Base-by-base conservation (phyloP, 148 eudicot species). In the Euryodendron excelsum region DNA sequence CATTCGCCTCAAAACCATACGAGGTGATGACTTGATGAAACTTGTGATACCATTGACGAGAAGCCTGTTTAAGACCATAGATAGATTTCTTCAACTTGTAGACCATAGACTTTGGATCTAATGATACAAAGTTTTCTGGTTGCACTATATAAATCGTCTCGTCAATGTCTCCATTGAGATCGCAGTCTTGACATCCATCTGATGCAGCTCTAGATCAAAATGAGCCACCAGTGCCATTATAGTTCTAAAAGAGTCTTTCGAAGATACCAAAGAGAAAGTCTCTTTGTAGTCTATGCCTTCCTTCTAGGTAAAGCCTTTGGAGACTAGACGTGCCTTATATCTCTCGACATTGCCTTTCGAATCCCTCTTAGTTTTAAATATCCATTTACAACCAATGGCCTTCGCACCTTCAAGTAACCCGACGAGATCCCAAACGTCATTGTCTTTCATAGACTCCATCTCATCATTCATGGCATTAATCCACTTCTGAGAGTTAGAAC, bases 301-400 rank as follows among this genome's bases (percentile, higher is more conserved):
- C 30, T 37, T 63, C 33, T 79, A 13, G 45, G 70, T 80, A 45
- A 63, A 80, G 5, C 45, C 48, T 18, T 80, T 53, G 2, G 60
- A 76, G 4, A 75, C 79, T 5, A 75, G 50, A 6, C 79, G 20
- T 6, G 75, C 50, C 20, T 69, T 81, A 18, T 28, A 61, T n/a
- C 76, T 30, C 23, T 76, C 70, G 9, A 76, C 20, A 5, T 69
- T 60, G 9, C 76, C 61, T 3, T 63, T 2, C 4, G 76, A 60
- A 21, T 58, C 71, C 37, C 52, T n/a, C 21, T 81, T 81, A 53
- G 76, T 81, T 30, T 81, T 80, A 25, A 50, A 76, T 2, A 68
- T 31, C 62, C 48, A 69, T 34, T 79, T 72, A 30, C 9, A 61
- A 6, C 70, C 55, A 33, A 64, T 33, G 2, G 18, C 13, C 17